Conservation (phyloP, 2,329 filamentous ascomycete genomes). For the Furcasterigmium sp. region DNA sequence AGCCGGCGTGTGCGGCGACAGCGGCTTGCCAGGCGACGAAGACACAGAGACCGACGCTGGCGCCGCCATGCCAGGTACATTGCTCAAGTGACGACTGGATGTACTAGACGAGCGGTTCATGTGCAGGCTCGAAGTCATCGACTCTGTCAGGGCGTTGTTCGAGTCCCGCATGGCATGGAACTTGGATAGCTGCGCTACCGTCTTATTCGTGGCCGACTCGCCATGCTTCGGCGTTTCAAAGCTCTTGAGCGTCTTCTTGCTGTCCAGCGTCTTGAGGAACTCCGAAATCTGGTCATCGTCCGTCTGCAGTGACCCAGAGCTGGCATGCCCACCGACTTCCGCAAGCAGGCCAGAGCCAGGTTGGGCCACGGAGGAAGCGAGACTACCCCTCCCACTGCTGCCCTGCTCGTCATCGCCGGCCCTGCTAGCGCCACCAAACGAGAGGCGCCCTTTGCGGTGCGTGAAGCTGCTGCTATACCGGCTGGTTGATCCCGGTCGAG, state of each 20-base stretch:
- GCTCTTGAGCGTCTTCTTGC: slow-evolving; percentile 78
- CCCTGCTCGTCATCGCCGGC: slow-evolving; percentile 65
- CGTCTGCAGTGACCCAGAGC: slow-evolving; percentile 62
- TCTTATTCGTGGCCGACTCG: slow-evolving; percentile 67
- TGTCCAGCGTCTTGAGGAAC: slow-evolving; percentile 84
- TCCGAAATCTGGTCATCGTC: slow-evolving; percentile 93
- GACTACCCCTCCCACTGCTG: slow-evolving; percentile 76
- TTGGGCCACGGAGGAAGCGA: slow-evolving; percentile 62
- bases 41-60: slow-evolving; percentile 77
- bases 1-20: slow-evolving; percentile 85
- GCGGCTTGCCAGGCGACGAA: slow-evolving; percentile 83
- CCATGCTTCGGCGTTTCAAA: slow-evolving; percentile 65
- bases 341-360: slow-evolving; percentile 77
- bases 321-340: slow-evolving; percentile 60
- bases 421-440: slow-evolving; percentile 67
- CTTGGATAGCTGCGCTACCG: slow-evolving; percentile 73
- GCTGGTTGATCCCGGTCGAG: slow-evolving; percentile 70
- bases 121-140: slow-evolving; percentile 84
- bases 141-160: slow-evolving; percentile 84
- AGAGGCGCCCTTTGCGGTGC: slow-evolving; percentile 73
- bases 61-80: slow-evolving; percentile 61
- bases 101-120: slow-evolving; percentile 79
- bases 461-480: slow-evolving; percentile 94
- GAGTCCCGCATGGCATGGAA: slow-evolving; percentile 89
- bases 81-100: slow-evolving; percentile 54